phyloP scores from a whole-genome alignment of 75 land plant species.

The Pinus albicaulis region DNA sequence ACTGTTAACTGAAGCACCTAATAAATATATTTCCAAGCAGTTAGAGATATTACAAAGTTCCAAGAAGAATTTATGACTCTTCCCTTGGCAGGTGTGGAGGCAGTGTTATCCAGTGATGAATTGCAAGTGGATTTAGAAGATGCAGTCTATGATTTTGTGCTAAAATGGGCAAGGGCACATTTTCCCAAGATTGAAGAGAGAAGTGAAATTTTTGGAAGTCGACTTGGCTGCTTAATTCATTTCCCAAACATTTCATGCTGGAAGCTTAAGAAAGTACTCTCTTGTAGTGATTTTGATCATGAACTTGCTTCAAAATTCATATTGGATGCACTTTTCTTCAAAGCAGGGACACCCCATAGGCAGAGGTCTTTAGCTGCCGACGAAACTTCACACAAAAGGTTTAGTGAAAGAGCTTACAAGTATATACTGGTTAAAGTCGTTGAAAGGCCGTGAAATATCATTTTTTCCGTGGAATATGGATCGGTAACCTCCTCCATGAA shows the following conservation, averaged over 20 bases:
- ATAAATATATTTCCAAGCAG: slow-evolving; percentile 62
- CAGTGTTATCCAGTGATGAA: slow-evolving; percentile 82
- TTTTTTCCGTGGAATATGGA: too few relatives aligned
- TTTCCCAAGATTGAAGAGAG: slow-evolving; percentile 83
- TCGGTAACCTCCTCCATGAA: too few relatives aligned
- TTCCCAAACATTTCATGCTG: slow-evolving; percentile 94
- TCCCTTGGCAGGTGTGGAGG: too few relatives aligned
- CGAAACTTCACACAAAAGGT: too few relatives aligned
- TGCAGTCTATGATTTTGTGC: slow-evolving; percentile 38
- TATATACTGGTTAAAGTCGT: slow-evolving; percentile 96
- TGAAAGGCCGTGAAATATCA: too few relatives aligned
- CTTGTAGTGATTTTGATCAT: slow-evolving; percentile 79
- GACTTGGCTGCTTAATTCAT: slow-evolving; percentile 67
- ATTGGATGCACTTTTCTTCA: slow-evolving; percentile 89
- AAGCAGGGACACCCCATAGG: slow-evolving; percentile 82
- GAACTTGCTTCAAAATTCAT: slow-evolving; percentile 82
- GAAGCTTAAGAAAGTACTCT: slow-evolving; percentile 82
- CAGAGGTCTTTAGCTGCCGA: slow-evolving; percentile 72
- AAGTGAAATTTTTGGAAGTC: slow-evolving; percentile 70
- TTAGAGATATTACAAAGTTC: slow-evolving; percentile 80
- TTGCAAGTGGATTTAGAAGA: slow-evolving; percentile 94
- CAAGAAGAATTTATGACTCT: too few relatives aligned
- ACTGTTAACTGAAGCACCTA: slow-evolving; percentile 96
- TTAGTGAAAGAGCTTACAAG: slow-evolving; percentile 93
- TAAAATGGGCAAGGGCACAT: slow-evolving; percentile 78